Evolutionary conservation across 768 basidiomycete genomes (phyloP).

Genomic region (Fomitopsis pulvina): DNA sequence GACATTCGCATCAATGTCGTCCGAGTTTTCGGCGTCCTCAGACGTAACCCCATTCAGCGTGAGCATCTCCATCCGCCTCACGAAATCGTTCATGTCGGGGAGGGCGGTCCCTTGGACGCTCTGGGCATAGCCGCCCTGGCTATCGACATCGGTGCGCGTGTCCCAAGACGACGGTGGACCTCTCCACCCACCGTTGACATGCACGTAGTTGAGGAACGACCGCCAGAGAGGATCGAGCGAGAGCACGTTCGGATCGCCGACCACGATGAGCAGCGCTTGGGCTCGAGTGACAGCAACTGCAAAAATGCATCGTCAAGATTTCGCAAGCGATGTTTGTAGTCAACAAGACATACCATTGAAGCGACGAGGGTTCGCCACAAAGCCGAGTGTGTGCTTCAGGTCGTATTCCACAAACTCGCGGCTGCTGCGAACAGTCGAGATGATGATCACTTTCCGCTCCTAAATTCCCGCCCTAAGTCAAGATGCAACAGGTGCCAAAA

Average conservation of each 20-base stretch:
- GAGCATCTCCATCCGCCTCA: constrained; percentile 2
- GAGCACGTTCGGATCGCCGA: constrained; percentile 55
- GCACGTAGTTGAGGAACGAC: constrained; percentile 51
- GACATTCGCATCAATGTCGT: constrained; percentile 13
- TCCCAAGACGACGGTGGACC: constrained; percentile 30
- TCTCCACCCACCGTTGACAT: constrained; percentile 44
- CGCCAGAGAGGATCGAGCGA: constrained; percentile 57
- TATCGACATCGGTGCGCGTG: constrained; percentile 30
- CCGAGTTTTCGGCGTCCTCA: constrained; percentile 2
- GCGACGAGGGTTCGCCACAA: constrained; percentile 29
- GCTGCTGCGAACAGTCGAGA: constrained; percentile 31
- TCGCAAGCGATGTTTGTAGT: background rate
- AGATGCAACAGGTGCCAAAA: background rate
- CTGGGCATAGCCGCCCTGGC: constrained; percentile 34
- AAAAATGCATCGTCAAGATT: background rate
- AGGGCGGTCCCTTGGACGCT: constrained; percentile 20
- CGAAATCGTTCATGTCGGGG: constrained; percentile 27
- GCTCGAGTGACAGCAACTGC: constrained; percentile 63
- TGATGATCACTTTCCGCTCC: constrained; percentile 33
- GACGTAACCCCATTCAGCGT: constrained; percentile 1
- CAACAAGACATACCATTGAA: constrained; percentile 33
- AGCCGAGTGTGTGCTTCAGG: constrained; percentile 26
- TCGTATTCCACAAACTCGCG: constrained; percentile 24
- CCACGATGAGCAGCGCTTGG: constrained; percentile 53
- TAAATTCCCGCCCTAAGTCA: constrained; percentile 3